Evolutionary conservation across 257 asterid species (phyloP).

Genomic region (Solanum gandarillasii): DNA sequence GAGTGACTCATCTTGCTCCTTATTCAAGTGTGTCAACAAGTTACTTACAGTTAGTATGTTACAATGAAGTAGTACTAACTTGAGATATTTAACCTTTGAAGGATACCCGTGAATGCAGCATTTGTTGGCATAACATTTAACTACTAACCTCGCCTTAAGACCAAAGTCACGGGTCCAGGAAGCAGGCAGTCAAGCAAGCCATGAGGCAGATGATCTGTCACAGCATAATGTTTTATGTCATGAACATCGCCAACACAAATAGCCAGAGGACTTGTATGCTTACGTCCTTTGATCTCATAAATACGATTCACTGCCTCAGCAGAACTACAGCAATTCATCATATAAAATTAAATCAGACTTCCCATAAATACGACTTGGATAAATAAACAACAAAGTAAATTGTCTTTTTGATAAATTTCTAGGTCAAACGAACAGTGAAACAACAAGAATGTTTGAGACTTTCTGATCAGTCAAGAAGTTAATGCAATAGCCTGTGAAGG

Average conservation of each 20-base stretch:
- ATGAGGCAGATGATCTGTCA: constrained; percentile 53
- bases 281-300: constrained; percentile 89
- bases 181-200: constrained; percentile 70
- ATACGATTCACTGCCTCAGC: constrained; percentile 68
- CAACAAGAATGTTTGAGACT: neutral
- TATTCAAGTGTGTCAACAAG: neutral
- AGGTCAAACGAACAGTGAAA: neutral
- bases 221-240: constrained; percentile 61
- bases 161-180: constrained; percentile 89
- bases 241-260: constrained; percentile 72
- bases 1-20: neutral
- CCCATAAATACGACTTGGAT: neutral
- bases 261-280: constrained; percentile 75
- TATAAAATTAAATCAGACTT: neutral
- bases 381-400: neutral
- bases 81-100: neutral
- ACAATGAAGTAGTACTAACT: neutral
- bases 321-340: constrained; percentile 41
- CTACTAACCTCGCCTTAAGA: constrained; percentile 57
- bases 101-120: neutral
- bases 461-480: neutral
- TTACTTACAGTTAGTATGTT: neutral
- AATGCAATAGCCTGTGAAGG: neutral
- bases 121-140: neutral
- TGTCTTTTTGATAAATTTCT: neutral